phyloP scores from a whole-genome alignment of 345 rosid species.

The Citrus inodora region DNA sequence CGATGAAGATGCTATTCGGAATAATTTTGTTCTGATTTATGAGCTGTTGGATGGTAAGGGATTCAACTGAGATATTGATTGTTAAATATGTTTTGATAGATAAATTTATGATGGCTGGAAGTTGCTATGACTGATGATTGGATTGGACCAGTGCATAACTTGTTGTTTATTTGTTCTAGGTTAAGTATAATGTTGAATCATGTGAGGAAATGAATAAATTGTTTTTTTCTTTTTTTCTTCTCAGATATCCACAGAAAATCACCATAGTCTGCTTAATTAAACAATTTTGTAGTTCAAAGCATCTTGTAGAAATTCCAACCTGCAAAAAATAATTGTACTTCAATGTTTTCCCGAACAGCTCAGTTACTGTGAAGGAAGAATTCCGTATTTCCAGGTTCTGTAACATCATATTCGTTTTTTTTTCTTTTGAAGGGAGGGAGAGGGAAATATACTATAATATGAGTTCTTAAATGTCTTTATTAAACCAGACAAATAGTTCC shows the following conservation, averaged over 20 bases:
- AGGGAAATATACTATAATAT: background rate
- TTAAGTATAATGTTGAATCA: background rate
- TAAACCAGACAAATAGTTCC: background rate
- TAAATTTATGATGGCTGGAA: background rate
- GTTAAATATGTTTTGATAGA: background rate
- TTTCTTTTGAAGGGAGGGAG: background rate
- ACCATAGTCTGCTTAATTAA: background rate
- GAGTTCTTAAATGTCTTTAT: background rate
- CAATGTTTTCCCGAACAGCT: too few species aligned
- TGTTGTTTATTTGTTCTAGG: background rate
- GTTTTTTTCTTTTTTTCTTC: background rate
- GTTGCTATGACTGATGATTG: background rate
- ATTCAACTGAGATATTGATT: background rate
- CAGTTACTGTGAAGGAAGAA: background rate
- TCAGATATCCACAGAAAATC: background rate
- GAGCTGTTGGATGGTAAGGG: constrained; percentile 89
- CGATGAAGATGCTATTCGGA: constrained; percentile 96
- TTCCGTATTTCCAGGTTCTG: background rate
- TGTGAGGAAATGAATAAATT: background rate
- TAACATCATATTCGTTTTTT: background rate
- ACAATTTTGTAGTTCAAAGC: background rate
- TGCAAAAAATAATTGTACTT: background rate
- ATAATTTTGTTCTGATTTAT: constrained; percentile 94
- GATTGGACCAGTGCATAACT: background rate
- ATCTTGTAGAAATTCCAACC: background rate